Percentiles rank a stretch among this genome's conserved stretches.
phyloP scores from a whole-genome alignment of 1,284 basidiomycete species.

The Coniferiporia weirii region DNA sequence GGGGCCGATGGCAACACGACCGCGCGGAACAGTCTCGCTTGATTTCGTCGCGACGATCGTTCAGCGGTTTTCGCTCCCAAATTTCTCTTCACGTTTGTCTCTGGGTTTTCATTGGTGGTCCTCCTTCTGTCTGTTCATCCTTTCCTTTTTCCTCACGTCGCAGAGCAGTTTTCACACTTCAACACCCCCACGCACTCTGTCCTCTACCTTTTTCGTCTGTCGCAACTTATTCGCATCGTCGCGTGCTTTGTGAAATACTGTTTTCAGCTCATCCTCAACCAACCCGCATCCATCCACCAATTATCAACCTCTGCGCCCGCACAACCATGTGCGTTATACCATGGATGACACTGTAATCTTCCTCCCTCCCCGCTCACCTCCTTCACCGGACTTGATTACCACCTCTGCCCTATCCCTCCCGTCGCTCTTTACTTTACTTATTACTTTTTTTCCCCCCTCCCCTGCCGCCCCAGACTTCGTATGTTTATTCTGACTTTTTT shows the following conservation, averaged over 20 bases:
- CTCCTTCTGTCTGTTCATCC: neutral
- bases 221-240: neutral
- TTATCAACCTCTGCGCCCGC: neutral
- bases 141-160: neutral
- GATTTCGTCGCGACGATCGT: neutral
- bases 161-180: neutral
- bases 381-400: neutral
- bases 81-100: neutral
- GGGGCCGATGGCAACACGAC: constrained; percentile 6
- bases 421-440: constrained; percentile 9
- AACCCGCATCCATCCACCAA: neutral
- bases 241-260: constrained; percentile 4
- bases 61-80: neutral
- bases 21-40: constrained; percentile 11
- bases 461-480: neutral
- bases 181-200: neutral
- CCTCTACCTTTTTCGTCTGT: neutral
- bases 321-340: neutral
- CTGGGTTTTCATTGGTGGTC: neutral
- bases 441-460: neutral
- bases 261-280: neutral
- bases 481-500: constrained; percentile 3
- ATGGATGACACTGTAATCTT: neutral
- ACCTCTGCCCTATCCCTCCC: neutral
- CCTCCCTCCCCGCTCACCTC: neutral